phyloP scores from a whole-genome alignment of 176 grass and related monocot species.

The Bothriochloa decipiens region DNA sequence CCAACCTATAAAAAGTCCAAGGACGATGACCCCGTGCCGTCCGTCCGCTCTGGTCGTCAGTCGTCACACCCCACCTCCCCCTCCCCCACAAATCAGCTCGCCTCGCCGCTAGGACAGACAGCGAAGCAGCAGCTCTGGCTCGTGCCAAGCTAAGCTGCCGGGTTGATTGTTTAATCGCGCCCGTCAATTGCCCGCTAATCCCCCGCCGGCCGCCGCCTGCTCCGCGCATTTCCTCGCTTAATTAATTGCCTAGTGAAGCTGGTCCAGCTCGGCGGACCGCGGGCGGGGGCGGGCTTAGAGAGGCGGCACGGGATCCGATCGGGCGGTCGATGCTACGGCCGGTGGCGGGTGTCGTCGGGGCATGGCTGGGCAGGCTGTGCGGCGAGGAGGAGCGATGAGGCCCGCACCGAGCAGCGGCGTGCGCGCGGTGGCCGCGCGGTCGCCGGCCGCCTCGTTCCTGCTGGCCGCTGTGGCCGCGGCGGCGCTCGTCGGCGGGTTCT shows the following conservation, averaged over 20 bases:
- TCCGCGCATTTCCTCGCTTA: slow-evolving; percentile 14
- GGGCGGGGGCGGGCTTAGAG: background rate
- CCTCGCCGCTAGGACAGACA: background rate
- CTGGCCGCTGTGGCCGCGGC: slow-evolving; percentile 35
- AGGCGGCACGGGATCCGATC: slow-evolving; percentile 39
- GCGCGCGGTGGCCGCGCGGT: slow-evolving; percentile 37
- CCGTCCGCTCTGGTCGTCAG: background rate
- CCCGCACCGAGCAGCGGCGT: slow-evolving; percentile 28
- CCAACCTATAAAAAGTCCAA: slow-evolving; percentile 17
- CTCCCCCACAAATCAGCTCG: slow-evolving; percentile 23
- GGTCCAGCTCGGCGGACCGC: slow-evolving; percentile 7
- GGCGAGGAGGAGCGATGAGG: slow-evolving; percentile 47
- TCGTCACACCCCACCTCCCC: background rate
- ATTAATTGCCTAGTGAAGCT: slow-evolving; percentile 17
- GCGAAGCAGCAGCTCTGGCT: slow-evolving; percentile 30
- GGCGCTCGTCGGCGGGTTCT: slow-evolving; percentile 58
- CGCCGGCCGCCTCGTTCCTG: slow-evolving; percentile 61
- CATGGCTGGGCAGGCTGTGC: slow-evolving; percentile 39
- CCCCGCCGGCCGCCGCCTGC: slow-evolving; percentile 18
- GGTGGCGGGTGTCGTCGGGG: slow-evolving; percentile 4
- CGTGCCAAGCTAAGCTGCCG: background rate
- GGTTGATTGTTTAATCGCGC: slow-evolving; percentile 23
- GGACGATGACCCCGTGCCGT: background rate
- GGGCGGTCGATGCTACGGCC: slow-evolving; percentile 51
- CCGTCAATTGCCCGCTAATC: slow-evolving; percentile 14